These are phyloP conservation scores for Fraxinus anomala DNA, from an alignment of 257 asterid species.

Conservation along the genomic window DNA sequence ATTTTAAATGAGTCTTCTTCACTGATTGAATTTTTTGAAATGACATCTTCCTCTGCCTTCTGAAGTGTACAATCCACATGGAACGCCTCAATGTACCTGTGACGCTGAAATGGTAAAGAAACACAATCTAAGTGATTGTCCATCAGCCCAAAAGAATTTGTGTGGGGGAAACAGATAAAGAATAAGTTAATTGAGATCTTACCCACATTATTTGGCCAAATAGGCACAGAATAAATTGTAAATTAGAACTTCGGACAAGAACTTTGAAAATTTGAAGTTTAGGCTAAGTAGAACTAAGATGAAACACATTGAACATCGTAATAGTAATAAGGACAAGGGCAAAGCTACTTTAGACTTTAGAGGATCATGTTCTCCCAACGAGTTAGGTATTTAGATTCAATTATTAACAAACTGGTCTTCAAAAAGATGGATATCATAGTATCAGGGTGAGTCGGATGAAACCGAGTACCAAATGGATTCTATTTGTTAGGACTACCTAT, in stretches of 20 bases:
- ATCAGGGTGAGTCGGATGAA: not conserved
- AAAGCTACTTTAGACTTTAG: not conserved
- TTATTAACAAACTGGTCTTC: not conserved
- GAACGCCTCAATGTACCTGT: conserved; percentile 82
- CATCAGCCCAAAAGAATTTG: conserved; percentile 6
- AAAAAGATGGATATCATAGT: not conserved
- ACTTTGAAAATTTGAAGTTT: not conserved
- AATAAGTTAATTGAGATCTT: conserved; percentile 14
- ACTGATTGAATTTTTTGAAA: conserved; percentile 41
- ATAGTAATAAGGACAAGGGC: not conserved
- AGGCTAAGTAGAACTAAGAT: not conserved
- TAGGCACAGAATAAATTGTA: not conserved
- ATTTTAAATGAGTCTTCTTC: conserved; percentile 56
- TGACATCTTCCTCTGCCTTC: conserved; percentile 65
- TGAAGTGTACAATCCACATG: conserved; percentile 73
- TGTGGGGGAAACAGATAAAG: not conserved
- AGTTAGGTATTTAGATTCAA: not conserved
- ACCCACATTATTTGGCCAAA: conserved; percentile 2
- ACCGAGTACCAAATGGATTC: not conserved
- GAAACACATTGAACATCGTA: not conserved
- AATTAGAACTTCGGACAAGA: not conserved
- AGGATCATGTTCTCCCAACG: not conserved
- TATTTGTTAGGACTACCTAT: not conserved
- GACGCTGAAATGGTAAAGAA: conserved; percentile 57
- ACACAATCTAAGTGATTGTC: conserved; percentile 24